Evolutionary conservation across 2,329 filamentous ascomycete species (phyloP).

Genomic region (Cercospora zeina): DNA sequence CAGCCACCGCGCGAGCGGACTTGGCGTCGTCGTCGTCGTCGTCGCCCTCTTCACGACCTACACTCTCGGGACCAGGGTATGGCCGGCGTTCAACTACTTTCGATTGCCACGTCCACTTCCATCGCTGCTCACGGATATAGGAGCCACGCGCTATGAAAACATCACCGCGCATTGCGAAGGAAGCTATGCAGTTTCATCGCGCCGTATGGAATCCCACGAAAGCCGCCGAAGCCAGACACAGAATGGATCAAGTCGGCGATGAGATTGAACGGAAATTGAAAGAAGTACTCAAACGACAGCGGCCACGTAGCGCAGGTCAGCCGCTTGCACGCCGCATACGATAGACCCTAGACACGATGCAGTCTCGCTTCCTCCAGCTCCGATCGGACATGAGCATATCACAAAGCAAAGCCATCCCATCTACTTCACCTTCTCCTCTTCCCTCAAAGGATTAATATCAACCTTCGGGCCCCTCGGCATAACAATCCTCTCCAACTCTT

Average conservation of each 20-base stretch:
- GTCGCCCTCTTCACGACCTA: background rate
- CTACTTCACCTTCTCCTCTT: conserved; percentile 21
- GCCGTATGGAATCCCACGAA: conserved; percentile 20
- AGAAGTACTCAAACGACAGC: background rate
- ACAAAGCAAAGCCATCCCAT: background rate
- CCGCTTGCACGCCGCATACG: background rate
- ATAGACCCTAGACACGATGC: background rate
- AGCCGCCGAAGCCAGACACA: conserved; percentile 16
- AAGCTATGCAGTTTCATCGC: conserved; percentile 22
- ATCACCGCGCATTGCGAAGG: conserved; percentile 21
- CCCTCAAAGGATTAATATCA: conserved; percentile 21
- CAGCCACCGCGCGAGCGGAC: background rate
- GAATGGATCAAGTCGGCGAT: conserved; percentile 13
- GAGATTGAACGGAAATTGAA: conserved; percentile 17
- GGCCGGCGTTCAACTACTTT: background rate
- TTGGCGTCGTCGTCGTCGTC: background rate
- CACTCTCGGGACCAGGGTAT: background rate
- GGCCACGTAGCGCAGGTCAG: background rate
- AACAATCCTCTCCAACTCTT: conserved; percentile 18
- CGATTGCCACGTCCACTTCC: background rate
- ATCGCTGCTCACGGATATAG: background rate
- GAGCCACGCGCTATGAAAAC: background rate
- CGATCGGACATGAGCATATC: background rate
- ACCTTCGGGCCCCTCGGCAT: conserved; percentile 22
- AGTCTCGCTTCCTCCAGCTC: background rate